Evolutionary conservation across 129 eudicot genomes (phyloP).

Genomic region (Tagetes erecta): DNA sequence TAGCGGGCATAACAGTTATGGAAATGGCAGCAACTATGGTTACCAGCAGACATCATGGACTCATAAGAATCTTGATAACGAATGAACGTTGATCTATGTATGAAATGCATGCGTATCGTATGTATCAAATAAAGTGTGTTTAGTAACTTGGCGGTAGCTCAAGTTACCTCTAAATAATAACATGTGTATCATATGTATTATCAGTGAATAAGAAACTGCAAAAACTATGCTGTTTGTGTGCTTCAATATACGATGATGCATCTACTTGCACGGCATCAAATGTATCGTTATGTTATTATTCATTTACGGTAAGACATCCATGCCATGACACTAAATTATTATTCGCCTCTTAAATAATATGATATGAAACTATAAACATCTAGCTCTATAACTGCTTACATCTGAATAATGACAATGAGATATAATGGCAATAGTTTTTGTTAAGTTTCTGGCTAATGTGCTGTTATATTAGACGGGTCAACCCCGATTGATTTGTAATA

Average conservation of each 20-base stretch:
- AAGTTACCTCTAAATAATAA: constrained; percentile 37
- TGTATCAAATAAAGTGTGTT: constrained; percentile 11
- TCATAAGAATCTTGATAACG: constrained; percentile 37
- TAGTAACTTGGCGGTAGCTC: constrained; percentile 17
- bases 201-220: not conserved
- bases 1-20: constrained; percentile 10
- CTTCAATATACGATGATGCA: not conserved
- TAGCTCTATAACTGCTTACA: constrained; percentile 29
- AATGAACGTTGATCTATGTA: constrained; percentile 14
- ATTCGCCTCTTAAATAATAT: constrained; percentile 2
- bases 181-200: not conserved
- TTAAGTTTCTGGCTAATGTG: constrained; percentile 23
- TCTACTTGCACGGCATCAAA: not conserved
- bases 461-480: constrained; percentile 43
- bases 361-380: constrained; percentile 22
- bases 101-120: not conserved
- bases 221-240: not conserved
- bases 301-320: not conserved
- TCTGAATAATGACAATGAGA: constrained; percentile 25
- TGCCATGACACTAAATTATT: not conserved
- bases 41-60: constrained; percentile 36
- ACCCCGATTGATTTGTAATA: constrained; percentile 51
- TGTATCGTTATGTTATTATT: not conserved
- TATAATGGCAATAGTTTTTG: constrained; percentile 9
- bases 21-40: constrained; percentile 25